A percentile compares a stretch with the other conserved stretches of the same genome.
Conservation (phyloP, 2,329 filamentous ascomycete genomes). For the Talaromyces sp. region DNA sequence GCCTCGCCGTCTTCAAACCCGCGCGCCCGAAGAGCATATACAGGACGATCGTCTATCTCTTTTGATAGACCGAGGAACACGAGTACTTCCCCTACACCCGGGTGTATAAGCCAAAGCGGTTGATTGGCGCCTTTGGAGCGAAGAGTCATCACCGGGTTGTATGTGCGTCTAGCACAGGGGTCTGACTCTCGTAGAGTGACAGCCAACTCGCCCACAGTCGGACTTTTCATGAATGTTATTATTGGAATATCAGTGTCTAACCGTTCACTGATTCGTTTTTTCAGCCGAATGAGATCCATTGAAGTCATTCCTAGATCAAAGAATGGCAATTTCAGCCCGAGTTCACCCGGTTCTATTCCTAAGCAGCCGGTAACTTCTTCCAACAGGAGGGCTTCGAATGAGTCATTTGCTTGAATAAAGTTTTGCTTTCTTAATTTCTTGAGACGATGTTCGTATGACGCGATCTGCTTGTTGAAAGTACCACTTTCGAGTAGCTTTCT, state of each 20-base stretch:
- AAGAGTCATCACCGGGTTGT: conserved; percentile 26
- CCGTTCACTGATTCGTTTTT: conserved; percentile 25
- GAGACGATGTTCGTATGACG: not conserved
- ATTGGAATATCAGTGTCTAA: conserved; percentile 32
- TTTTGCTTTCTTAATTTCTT: not conserved
- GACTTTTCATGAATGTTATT: conserved; percentile 28
- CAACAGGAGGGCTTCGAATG: not conserved
- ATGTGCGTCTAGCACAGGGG: conserved; percentile 10
- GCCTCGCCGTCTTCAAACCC: conserved; percentile 40
- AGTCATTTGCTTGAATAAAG: not conserved
- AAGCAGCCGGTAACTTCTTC: conserved; percentile 7
- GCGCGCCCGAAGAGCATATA: conserved; percentile 43
- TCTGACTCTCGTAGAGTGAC: conserved; percentile 7
- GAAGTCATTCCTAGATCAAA: conserved; percentile 28
- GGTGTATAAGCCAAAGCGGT: conserved; percentile 32
- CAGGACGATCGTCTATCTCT: conserved; percentile 33
- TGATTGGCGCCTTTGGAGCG: conserved; percentile 19
- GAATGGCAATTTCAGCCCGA: conserved; percentile 14
- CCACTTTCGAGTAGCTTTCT: not conserved
- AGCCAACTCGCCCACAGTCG: conserved; percentile 21
- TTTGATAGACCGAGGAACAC: conserved; percentile 32
- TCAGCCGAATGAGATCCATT: conserved; percentile 38
- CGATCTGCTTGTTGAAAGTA: not conserved
- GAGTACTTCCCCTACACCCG: conserved; percentile 34
- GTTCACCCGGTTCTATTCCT: conserved; percentile 7